Evolutionary conservation across 176 grass and related monocot genomes (phyloP), one percentile per base, ranked within the genome.

Genomic region (Aegilops speltoides): DNA sequence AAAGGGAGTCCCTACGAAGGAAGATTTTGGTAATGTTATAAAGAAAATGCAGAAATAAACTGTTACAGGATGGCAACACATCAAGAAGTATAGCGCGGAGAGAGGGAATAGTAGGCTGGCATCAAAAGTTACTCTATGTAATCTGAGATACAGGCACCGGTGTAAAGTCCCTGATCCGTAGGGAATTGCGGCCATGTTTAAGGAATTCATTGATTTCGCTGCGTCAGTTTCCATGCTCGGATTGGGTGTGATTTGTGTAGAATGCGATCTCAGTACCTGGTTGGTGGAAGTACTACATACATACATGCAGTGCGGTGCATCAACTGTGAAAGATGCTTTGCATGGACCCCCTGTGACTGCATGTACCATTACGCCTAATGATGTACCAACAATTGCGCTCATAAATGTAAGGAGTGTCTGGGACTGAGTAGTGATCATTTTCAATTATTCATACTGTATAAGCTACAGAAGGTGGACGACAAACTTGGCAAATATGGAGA

Each of bases 11-110:
- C 78, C 84, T 66, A 45, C 34, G 20, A 73, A 84, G 65, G 32
- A 87, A 80, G 77, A 40, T 77, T 36, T 25, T 87, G 37, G 70
- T 34, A 88, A 59, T 85, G 62, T 81, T 76, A 28, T 67, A 29
- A 70, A 67, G 1, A 11, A 54, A 17, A 19, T 54, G 20, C 12
- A 37, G 17, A 41, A 72, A 40, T 20, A 40, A 38, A 91, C 74
- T 85, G 82, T 76, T 80, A 20, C 66, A 65, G 65, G 85, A 62
- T 66, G 43, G 71, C 25, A 68, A 41, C 23, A 85, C 29, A 32
- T 25, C n/a, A n/a, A n/a, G n/a, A n/a, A n/a, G n/a, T n/a, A n/a
- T n/a, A n/a, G n/a, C n/a, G n/a, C n/a, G n/a, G n/a, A n/a, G n/a
- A n/a, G n/a, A n/a, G n/a, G n/a, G n/a, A n/a, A n/a, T n/a, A n/a